phyloP scores from a whole-genome alignment of 495 filamentous ascomycete species.

The Trichoderma asperelloides region DNA sequence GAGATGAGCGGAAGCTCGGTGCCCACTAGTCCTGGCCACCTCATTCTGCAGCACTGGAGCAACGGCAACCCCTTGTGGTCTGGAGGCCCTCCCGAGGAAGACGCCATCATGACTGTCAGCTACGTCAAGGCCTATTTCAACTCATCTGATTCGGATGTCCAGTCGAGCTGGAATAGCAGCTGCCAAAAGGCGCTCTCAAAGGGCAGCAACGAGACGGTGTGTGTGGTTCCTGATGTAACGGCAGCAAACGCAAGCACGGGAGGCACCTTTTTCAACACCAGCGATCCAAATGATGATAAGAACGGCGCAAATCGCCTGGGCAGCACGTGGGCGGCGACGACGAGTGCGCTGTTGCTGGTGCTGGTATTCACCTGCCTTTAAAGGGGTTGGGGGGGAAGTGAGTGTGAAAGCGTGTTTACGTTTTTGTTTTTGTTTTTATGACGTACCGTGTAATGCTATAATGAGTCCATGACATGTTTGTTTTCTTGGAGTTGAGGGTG shows the following conservation, averaged over 20 bases:
- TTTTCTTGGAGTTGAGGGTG: background rate
- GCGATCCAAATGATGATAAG: constrained; percentile 40
- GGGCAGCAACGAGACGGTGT: constrained; percentile 43
- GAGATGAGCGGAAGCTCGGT: constrained; percentile 47
- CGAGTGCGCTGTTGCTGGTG: background rate
- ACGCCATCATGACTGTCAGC: constrained; percentile 50
- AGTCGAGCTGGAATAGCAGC: background rate
- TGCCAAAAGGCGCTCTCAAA: constrained; percentile 6
- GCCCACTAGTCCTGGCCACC: constrained; percentile 48
- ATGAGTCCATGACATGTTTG: background rate
- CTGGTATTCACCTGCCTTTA: background rate
- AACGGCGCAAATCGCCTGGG: background rate
- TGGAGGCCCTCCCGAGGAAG: constrained; percentile 51
- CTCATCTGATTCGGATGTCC: constrained; percentile 31
- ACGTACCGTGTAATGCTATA: background rate
- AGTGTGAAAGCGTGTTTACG: background rate
- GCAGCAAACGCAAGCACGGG: constrained; percentile 29
- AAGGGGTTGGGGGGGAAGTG: too few relatives aligned
- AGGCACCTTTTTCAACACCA: constrained; percentile 55
- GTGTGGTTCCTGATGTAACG: constrained; percentile 48
- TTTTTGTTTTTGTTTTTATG: background rate
- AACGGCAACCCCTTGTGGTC: constrained; percentile 65
- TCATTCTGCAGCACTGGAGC: constrained; percentile 69
- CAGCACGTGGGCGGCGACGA: background rate
- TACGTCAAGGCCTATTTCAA: constrained; percentile 78